Evolutionary conservation across 78 protist genomes (phyloP), one percentile per base, ranked within the genome.

Genomic region (Capsaspora owczarzaki): DNA sequence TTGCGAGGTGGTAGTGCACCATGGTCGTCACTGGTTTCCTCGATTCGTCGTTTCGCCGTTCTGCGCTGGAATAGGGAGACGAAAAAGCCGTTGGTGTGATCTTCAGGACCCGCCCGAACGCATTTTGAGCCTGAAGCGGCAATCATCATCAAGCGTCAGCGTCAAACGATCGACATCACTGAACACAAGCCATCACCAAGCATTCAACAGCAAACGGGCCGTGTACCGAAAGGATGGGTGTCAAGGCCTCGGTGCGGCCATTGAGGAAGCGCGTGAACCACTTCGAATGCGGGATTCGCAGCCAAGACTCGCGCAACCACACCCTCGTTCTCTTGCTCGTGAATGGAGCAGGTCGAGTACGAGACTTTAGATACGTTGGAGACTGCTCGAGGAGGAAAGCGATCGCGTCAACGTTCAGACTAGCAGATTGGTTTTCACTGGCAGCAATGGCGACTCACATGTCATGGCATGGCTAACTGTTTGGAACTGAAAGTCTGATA

Each of bases 261-360:
- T 20, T 76, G 80, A 5, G 80, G 80, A 22, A 76, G 68, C 12
- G 80, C 66, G 0, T 41, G 5, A 0, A 0, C 61, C 19, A 76
- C 37, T 6, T 5, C 41, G 25, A 76, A 76, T 12, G 35, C 35
- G 35, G 12, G 33, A 51, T 23, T 33, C 19, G 69, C 6, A 31
- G 80, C 80, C 6, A 76, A 35, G 0, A 43, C 80, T 19, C 38
- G 37, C 41, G 68, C 78, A 6, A 89, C 89, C 8, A 89, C 92
- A 27, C 20, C 82, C 66, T 89, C 92, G 74, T 89, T 89, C 79
- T 89, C 92, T 19, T 5, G 51, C 35, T n/a, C 47, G 80, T 82
- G 43, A 12, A 85, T 46, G 27, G 88, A 83, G 82, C 92, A 89
- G 31, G 92, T 89, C 42, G 85, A 78, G 82, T 89, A 89, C 35